Conservation (phyloP, 495 filamentous ascomycete genomes). For the Aspergillus taichungensis region DNA sequence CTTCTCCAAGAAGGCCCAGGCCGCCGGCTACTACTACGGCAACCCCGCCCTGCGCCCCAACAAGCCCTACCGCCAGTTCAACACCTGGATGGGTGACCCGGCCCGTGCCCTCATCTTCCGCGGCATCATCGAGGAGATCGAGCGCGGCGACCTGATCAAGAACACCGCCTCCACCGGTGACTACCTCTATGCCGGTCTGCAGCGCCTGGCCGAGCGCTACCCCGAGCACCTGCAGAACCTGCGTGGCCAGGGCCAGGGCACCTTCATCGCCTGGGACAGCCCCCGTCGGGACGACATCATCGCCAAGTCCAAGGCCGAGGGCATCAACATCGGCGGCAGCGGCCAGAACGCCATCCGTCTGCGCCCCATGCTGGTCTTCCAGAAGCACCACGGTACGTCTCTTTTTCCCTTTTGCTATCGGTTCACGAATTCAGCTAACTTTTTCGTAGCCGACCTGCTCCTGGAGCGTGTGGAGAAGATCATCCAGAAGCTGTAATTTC, state of each 20-base stretch:
- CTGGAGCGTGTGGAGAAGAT: conserved; percentile 70
- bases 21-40: conserved; percentile 93
- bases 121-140: conserved; percentile 84
- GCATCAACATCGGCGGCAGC: conserved; percentile 89
- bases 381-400: conserved; percentile 76
- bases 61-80: conserved; percentile 99
- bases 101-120: conserved; percentile 83
- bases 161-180: conserved; percentile 76
- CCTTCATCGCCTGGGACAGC: conserved; percentile 94
- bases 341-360: conserved; percentile 74
- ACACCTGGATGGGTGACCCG: conserved; percentile 99
- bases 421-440: conserved; percentile 11
- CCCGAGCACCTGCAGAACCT: conserved; percentile 82
- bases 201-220: conserved; percentile 60
- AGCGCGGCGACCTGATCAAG: conserved; percentile 67
- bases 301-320: conserved; percentile 60
- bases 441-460: conserved; percentile 47
- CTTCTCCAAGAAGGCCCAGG: conserved; percentile 98
- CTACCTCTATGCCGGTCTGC: conserved; percentile 69
- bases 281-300: conserved; percentile 80
- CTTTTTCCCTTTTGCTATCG: conserved; percentile 1
- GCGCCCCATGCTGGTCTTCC: conserved; percentile 93
- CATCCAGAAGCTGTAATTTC: conserved; percentile 45
- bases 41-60: conserved; percentile 85
- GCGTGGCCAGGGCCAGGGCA: conserved; percentile 88